Percentiles rank a stretch among this genome's conserved stretches.
These are phyloP conservation scores for Tagetes patula DNA, from an alignment of 129 eudicot genomes.

Conservation along the genomic window DNA sequence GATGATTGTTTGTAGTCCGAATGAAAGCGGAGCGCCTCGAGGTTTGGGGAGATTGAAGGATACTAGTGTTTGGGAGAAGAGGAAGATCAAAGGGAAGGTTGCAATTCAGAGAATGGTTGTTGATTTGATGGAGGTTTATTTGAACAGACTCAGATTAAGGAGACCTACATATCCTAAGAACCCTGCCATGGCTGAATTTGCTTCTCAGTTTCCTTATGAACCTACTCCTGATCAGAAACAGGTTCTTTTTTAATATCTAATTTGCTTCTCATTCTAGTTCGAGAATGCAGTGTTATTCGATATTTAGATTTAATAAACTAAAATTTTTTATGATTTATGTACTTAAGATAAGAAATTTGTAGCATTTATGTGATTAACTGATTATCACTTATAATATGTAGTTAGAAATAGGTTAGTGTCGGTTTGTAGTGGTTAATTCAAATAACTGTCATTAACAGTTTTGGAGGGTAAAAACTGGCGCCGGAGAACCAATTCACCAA, in stretches of 20 bases:
- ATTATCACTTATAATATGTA: too few species aligned
- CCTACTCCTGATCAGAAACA: slow-evolving; percentile 91
- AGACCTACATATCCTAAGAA: slow-evolving; percentile 79
- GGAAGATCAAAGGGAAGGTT: slow-evolving; percentile 91
- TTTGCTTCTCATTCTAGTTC: not conserved
- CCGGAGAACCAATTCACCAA: too few species aligned
- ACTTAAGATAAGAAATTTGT: too few species aligned
- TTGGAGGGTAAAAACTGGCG: too few species aligned
- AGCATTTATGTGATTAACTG: too few species aligned
- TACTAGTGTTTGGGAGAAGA: slow-evolving; percentile 85
- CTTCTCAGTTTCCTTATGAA: slow-evolving; percentile 66
- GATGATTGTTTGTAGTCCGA: slow-evolving; percentile 58
- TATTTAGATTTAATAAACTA: too few species aligned
- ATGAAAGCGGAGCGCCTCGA: slow-evolving; percentile 74
- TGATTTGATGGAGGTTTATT: slow-evolving; percentile 91
- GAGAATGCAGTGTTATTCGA: not conserved
- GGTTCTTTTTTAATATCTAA: slow-evolving; percentile 30
- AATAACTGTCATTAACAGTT: too few species aligned
- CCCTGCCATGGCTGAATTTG: slow-evolving; percentile 70
- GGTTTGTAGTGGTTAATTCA: too few species aligned
- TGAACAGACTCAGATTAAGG: slow-evolving; percentile 76
- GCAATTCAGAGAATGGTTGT: slow-evolving; percentile 98
- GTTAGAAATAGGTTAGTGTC: too few species aligned
- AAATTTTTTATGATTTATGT: too few species aligned
- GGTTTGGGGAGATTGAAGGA: slow-evolving; percentile 87